Conservation (phyloP, 768 basidiomycete genomes). For the Filobasidium floriforme region DNA sequence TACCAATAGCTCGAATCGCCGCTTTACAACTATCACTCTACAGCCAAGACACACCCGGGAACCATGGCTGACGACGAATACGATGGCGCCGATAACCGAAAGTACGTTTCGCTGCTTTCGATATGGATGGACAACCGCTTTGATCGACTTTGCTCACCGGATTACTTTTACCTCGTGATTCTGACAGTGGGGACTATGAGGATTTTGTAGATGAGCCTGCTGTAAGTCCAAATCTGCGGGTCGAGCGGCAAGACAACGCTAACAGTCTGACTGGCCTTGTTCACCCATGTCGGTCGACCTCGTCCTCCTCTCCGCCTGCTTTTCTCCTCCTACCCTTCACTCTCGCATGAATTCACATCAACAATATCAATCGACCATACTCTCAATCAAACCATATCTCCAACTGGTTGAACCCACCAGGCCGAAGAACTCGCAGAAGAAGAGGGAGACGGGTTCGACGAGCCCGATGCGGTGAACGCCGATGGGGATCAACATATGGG, state of each 20-base stretch:
- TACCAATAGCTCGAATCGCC: too few species aligned
- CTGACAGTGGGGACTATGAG: background rate
- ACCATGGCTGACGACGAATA: conserved; percentile 8
- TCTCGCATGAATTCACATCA: too few species aligned
- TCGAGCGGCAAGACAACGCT: too few species aligned
- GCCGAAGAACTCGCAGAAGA: conserved; percentile 12
- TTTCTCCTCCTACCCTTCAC: background rate
- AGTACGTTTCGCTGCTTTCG: background rate
- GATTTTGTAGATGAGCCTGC: background rate
- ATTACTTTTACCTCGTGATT: background rate
- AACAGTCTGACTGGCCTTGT: background rate
- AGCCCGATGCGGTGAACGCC: background rate
- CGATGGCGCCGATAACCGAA: background rate
- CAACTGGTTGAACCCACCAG: too few species aligned
- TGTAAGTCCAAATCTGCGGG: too few species aligned
- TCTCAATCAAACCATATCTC: background rate
- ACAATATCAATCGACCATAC: too few species aligned
- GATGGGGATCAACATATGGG: conserved; percentile 7
- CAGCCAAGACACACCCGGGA: background rate
- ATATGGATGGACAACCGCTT: background rate
- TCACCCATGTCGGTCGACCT: background rate
- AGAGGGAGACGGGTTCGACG: conserved; percentile 4
- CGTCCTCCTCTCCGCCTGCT: background rate
- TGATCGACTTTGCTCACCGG: background rate
- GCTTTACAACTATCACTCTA: too few species aligned